Conservation (phyloP, 306 rosid species). For the Rosa lucieae region DNA sequence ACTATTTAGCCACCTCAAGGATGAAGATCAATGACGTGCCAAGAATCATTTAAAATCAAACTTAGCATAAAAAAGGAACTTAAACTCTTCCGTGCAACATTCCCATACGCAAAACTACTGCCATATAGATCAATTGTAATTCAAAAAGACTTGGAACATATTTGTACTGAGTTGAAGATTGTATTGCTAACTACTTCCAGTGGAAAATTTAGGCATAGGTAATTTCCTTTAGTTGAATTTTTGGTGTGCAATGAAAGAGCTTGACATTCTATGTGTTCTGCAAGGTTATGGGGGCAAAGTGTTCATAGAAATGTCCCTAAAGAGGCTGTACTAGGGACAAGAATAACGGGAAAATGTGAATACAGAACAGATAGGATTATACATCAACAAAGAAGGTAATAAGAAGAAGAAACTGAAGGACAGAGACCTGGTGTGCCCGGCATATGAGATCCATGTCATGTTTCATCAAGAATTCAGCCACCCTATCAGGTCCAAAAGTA, state of each 20-base stretch:
- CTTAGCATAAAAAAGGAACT: neutral
- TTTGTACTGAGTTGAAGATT: neutral
- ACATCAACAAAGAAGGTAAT: neutral
- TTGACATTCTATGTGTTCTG: neutral
- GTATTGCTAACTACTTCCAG: neutral
- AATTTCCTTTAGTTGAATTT: too few relatives aligned
- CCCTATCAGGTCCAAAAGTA: slow-evolving; percentile 82
- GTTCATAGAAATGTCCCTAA: neutral
- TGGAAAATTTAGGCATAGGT: neutral
- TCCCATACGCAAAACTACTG: neutral
- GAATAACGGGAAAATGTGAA: neutral
- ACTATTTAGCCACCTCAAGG: neutral
- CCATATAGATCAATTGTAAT: neutral
- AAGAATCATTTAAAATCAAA: neutral
- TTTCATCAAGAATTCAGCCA: slow-evolving; percentile 72
- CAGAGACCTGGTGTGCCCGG: slow-evolving; percentile 78
- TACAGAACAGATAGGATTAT: neutral
- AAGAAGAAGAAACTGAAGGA: neutral
- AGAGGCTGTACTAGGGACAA: neutral
- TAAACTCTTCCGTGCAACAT: neutral
- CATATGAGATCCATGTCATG: slow-evolving; percentile 83
- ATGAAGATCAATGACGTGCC: neutral
- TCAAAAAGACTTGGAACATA: neutral
- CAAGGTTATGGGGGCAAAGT: neutral
- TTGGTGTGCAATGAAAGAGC: neutral